phyloP scores from a whole-genome alignment of 306 rosid genomes.

The Alnus rubra region DNA sequence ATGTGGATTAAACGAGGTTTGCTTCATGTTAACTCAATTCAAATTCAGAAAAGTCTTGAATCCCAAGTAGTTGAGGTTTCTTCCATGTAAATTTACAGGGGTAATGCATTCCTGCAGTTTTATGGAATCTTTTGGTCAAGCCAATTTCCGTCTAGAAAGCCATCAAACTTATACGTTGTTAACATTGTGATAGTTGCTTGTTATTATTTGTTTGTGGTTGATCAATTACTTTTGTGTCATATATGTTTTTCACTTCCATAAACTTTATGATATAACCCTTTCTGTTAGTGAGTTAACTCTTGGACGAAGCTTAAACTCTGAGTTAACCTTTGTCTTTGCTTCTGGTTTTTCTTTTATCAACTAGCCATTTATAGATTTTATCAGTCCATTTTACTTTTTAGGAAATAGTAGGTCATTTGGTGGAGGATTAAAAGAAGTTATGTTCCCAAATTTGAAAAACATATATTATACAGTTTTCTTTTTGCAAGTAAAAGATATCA shows the following conservation, averaged over 20 bases:
- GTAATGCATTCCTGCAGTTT: too few species aligned
- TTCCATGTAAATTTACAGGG: not conserved
- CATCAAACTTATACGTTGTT: not conserved
- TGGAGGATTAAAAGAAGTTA: not conserved
- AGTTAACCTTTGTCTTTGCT: too few species aligned
- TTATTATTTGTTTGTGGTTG: not conserved
- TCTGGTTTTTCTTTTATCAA: too few species aligned
- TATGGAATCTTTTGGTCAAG: not conserved
- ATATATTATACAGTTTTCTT: not conserved
- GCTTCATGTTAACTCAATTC: conserved; percentile 11
- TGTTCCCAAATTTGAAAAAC: not conserved
- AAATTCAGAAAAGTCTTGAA: not conserved
- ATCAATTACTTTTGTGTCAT: not conserved
- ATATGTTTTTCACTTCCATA: not conserved
- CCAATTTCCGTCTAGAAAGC: not conserved
- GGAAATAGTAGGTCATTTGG: not conserved
- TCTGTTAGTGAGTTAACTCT: not conserved
- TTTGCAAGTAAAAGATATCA: too few species aligned
- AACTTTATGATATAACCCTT: not conserved
- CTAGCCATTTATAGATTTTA: too few species aligned
- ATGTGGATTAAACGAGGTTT: conserved; percentile 94
- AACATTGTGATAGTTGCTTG: not conserved
- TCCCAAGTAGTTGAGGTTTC: not conserved
- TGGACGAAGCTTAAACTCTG: not conserved
- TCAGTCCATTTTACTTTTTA: not conserved